Evolutionary conservation across 257 asterid genomes (phyloP).

Genomic region (Solanum chilense): DNA sequence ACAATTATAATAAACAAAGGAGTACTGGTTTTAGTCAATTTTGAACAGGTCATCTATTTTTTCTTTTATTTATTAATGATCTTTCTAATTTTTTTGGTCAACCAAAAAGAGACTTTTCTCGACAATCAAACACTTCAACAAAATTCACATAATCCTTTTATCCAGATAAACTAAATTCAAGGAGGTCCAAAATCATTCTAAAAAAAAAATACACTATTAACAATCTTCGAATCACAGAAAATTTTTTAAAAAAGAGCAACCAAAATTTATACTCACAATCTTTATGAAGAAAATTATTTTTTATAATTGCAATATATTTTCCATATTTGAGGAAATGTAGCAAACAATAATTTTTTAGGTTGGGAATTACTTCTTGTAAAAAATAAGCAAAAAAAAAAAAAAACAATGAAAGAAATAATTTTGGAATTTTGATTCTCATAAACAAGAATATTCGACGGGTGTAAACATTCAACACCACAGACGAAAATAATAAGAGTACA

Average conservation of each 20-base stretch:
- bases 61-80: neutral
- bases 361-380: neutral
- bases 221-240: accelerated
- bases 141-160: too few species aligned
- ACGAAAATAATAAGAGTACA: neutral
- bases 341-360: neutral
- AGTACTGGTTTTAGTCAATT: neutral
- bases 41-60: neutral
- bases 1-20: neutral
- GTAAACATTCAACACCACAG: neutral
- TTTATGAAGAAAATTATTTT: too few species aligned
- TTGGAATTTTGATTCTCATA: neutral
- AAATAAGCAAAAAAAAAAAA: neutral
- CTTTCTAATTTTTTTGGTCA: neutral
- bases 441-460: neutral
- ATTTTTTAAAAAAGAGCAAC: too few species aligned
- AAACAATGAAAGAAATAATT: neutral
- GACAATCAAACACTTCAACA: neutral
- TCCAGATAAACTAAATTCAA: neutral
- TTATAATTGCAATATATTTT: too few species aligned
- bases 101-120: neutral
- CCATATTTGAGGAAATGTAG: neutral
- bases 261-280: neutral
- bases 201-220: too few species aligned
- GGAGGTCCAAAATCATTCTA: neutral